phyloP scores from a whole-genome alignment of 768 basidiomycete species.

The Cytidiella melzeri region DNA sequence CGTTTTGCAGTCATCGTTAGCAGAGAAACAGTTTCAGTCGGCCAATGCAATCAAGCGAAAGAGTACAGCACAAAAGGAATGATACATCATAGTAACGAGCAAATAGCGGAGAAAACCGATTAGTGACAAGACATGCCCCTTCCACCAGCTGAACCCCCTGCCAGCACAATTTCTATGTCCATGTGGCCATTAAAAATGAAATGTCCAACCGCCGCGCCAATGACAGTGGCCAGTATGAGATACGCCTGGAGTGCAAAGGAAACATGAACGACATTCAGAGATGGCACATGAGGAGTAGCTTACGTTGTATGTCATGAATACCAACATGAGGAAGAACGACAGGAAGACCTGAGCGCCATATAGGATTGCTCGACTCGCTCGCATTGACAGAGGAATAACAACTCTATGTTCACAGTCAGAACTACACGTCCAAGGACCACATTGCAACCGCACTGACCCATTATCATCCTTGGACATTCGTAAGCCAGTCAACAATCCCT shows the following conservation, averaged over 20 bases:
- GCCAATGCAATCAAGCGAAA: neutral
- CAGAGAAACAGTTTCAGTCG: neutral
- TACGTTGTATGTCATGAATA: constrained; percentile 97
- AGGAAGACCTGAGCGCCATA: constrained; percentile 76
- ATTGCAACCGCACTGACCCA: constrained; percentile 35
- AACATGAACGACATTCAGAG: constrained; percentile 1
- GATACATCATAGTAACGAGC: neutral
- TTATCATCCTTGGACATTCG: constrained; percentile 30
- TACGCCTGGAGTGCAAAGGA: constrained; percentile 56
- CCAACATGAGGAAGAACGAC: constrained; percentile 89
- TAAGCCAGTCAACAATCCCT: constrained; percentile 45
- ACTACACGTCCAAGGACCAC: neutral
- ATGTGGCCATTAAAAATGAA: constrained; percentile 65
- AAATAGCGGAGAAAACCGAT: constrained; percentile 9
- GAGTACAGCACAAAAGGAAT: neutral
- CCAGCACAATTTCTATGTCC: constrained; percentile 53
- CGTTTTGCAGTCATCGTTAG: too few species aligned
- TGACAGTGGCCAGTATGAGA: constrained; percentile 73
- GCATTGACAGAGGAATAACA: constrained; percentile 42
- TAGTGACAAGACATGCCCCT: constrained; percentile 83
- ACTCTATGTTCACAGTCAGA: constrained; percentile 29
- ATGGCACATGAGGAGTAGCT: constrained; percentile 23
- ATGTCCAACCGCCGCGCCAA: constrained; percentile 81
- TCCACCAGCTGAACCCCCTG: constrained; percentile 31
- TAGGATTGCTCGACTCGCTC: constrained; percentile 54